Percentiles rank a stretch among this genome's conserved stretches.
phyloP scores from a whole-genome alignment of 345 rosid genomes.

The Salix viminalis region DNA sequence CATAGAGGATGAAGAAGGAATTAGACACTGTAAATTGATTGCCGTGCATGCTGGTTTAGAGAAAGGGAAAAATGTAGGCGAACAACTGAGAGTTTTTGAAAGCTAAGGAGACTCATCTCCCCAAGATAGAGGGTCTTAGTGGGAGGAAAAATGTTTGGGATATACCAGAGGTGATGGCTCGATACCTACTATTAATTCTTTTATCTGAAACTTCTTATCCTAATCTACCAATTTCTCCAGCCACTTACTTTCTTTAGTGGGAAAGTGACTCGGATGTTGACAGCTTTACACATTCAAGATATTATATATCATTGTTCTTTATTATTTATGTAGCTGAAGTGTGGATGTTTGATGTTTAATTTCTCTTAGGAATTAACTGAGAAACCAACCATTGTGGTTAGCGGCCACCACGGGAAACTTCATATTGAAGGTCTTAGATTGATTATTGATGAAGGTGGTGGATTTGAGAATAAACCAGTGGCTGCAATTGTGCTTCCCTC shows the following conservation, averaged over 20 bases:
- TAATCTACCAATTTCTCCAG: background rate
- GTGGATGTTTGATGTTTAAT: constrained; percentile 2
- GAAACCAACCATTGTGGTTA: constrained; percentile 54
- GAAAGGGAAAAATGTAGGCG: constrained; percentile 45
- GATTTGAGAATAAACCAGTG: constrained; percentile 53
- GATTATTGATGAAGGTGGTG: constrained; percentile 86
- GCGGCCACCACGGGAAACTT: constrained; percentile 85
- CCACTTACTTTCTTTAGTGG: background rate
- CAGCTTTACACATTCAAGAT: background rate
- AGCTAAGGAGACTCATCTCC: constrained; percentile 52
- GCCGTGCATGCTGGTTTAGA: constrained; percentile 80
- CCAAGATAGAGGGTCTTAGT: constrained; percentile 56
- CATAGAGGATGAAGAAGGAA: constrained; percentile 46
- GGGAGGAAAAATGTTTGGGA: constrained; percentile 78
- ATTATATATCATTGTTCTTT: background rate
- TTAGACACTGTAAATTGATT: constrained; percentile 56
- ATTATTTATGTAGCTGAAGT: constrained; percentile 14
- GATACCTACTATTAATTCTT: background rate
- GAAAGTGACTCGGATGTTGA: background rate
- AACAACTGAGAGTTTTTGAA: constrained; percentile 52
- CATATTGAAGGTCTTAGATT: constrained; percentile 70
- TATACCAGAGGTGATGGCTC: constrained; percentile 58
- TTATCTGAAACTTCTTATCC: background rate
- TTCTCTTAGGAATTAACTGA: constrained; percentile 37
- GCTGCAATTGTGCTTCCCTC: constrained; percentile 82